phyloP scores from a whole-genome alignment of 2,329 filamentous ascomycete species.

The Verticillium tricorpus region DNA sequence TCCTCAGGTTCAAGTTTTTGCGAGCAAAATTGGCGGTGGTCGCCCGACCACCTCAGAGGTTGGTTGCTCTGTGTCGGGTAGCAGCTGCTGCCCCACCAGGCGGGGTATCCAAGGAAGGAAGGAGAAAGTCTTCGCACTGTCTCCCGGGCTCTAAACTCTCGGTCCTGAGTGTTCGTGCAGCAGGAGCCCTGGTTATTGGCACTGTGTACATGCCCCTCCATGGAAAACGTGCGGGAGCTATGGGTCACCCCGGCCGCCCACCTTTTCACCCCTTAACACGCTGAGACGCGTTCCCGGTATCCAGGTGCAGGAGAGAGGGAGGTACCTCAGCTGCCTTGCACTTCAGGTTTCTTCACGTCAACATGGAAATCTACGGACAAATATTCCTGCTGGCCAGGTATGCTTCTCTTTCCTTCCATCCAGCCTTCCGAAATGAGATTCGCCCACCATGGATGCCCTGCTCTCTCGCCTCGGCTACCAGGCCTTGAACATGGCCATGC shows the following conservation, averaged over 20 bases:
- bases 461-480: slow-evolving; percentile 54
- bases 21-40: not conserved
- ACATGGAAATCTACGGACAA: not conserved
- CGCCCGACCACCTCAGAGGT: slow-evolving; percentile 1
- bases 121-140: not conserved
- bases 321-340: not conserved
- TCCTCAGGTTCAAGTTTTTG: not conserved
- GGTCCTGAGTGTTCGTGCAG: not conserved
- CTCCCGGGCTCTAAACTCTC: not conserved
- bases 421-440: not conserved
- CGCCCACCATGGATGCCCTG: slow-evolving; percentile 63
- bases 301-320: not conserved
- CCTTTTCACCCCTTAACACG: not conserved
- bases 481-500: slow-evolving; percentile 88
- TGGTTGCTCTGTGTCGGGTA: slow-evolving; percentile 1
- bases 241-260: not conserved
- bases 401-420: not conserved
- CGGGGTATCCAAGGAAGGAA: not conserved
- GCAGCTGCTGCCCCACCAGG: slow-evolving; percentile 1
- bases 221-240: not conserved
- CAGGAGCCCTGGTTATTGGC: not conserved
- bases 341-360: not conserved
- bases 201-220: not conserved
- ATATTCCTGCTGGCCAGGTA: not conserved
- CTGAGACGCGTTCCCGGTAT: not conserved